Conservation (phyloP, 768 basidiomycete genomes). For the Cubamyces sp. region DNA sequence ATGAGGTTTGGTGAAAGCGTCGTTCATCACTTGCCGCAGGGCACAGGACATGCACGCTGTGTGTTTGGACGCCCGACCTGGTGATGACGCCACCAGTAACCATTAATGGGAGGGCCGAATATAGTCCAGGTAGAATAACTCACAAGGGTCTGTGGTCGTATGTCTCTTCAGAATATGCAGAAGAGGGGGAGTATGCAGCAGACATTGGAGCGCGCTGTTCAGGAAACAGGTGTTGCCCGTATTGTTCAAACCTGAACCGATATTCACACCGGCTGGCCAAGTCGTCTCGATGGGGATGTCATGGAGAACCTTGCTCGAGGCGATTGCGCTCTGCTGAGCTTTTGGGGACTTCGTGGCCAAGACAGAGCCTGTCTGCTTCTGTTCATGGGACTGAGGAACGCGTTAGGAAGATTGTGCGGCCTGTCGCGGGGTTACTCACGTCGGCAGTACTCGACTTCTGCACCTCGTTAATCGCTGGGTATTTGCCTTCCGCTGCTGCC, state of each 20-base stretch:
- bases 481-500: slow-evolving; percentile 74
- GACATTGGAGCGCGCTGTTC: slow-evolving; percentile 92
- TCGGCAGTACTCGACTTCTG: slow-evolving; percentile 38
- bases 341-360: slow-evolving; percentile 36
- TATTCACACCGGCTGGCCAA: slow-evolving; percentile 56
- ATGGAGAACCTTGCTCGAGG: slow-evolving; percentile 49
- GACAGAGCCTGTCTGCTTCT: slow-evolving; percentile 19
- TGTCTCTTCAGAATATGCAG: slow-evolving; percentile 62
- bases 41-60: slow-evolving; percentile 83
- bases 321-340: slow-evolving; percentile 17
- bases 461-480: slow-evolving; percentile 78
- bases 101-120: neutral
- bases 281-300: slow-evolving; percentile 58
- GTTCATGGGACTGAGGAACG: neutral
- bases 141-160: slow-evolving; percentile 57
- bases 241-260: slow-evolving; percentile 76
- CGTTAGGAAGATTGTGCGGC: neutral
- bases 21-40: slow-evolving; percentile 58
- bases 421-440: neutral
- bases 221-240: slow-evolving; percentile 95
- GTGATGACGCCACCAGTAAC: neutral
- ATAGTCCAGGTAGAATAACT: slow-evolving; percentile 34
- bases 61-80: slow-evolving; percentile 45
- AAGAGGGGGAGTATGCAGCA: slow-evolving; percentile 90
- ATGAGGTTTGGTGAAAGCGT: slow-evolving; percentile 50